A percentile compares a stretch with the other conserved stretches of the same genome.
These are phyloP conservation scores for Cytauxzoon felis DNA, from an alignment of 169 alveolate species.

Conservation along the genomic window DNA sequence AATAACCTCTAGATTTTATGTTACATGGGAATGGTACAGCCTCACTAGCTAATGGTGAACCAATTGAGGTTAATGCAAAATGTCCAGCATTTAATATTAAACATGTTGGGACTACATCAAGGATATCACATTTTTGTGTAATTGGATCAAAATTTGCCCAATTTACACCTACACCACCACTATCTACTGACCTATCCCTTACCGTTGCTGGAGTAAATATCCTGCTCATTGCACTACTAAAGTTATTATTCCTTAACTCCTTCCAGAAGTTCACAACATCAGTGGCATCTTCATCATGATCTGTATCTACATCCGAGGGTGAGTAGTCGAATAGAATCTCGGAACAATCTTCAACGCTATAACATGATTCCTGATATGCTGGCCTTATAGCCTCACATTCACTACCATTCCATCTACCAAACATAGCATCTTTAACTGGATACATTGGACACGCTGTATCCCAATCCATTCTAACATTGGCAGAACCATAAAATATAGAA, in stretches of 20 bases:
- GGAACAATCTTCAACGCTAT: slow-evolving; percentile 55
- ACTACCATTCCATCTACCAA: slow-evolving; percentile 70
- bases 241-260: slow-evolving; percentile 4
- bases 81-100: slow-evolving; percentile 59
- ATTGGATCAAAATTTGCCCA: slow-evolving; percentile 67
- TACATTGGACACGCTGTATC: slow-evolving; percentile 62
- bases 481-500: slow-evolving; percentile 58
- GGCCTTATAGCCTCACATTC: slow-evolving; percentile 46
- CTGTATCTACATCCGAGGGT: slow-evolving; percentile 66
- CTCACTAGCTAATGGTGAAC: slow-evolving; percentile 63
- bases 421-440: slow-evolving; percentile 65
- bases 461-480: slow-evolving; percentile 63
- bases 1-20: slow-evolving; percentile 38
- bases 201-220: slow-evolving; percentile 57
- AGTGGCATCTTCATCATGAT: slow-evolving; percentile 14
- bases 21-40: slow-evolving; percentile 66
- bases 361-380: slow-evolving; percentile 33
- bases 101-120: slow-evolving; percentile 65
- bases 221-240: slow-evolving; percentile 17
- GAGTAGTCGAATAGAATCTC: slow-evolving; percentile 61
- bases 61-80: slow-evolving; percentile 66
- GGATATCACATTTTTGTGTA: slow-evolving; percentile 47
- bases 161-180: slow-evolving; percentile 70
- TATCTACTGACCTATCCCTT: slow-evolving; percentile 18
- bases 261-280: slow-evolving; percentile 31